phyloP scores from a whole-genome alignment of 2,329 filamentous ascomycete species.

The Diaporthe batatas region DNA sequence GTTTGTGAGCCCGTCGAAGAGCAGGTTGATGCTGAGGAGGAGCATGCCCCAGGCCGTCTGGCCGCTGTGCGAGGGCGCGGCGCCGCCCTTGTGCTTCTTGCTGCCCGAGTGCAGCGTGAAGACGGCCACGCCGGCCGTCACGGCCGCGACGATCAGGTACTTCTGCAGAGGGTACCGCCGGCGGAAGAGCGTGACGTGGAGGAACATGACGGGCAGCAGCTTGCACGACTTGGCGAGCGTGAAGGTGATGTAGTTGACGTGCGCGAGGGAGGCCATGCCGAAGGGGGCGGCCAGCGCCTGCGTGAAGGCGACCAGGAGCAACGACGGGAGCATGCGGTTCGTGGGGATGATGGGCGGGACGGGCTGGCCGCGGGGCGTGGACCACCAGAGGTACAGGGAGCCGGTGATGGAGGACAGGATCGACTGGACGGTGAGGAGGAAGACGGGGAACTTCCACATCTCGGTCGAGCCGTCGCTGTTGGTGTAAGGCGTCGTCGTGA shows the following conservation, averaged over 20 bases:
- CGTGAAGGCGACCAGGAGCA: slow-evolving; percentile 88
- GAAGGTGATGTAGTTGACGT: slow-evolving; percentile 98
- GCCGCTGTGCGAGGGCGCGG: slow-evolving; percentile 55
- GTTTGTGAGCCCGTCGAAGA: slow-evolving; percentile 97
- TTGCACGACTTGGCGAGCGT: slow-evolving; percentile 98
- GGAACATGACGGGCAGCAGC: slow-evolving; percentile 96
- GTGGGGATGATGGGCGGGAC: slow-evolving; percentile 82
- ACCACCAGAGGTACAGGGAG: slow-evolving; percentile 80
- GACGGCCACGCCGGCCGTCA: slow-evolving; percentile 92
- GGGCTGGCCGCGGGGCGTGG: slow-evolving; percentile 66
- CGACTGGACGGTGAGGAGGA: slow-evolving; percentile 96
- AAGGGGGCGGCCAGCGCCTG: slow-evolving; percentile 93
- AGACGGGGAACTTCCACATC: slow-evolving; percentile 92
- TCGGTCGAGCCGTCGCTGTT: slow-evolving; percentile 70
- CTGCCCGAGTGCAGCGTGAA: slow-evolving; percentile 86
- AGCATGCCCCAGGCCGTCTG: slow-evolving; percentile 84
- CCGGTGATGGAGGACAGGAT: slow-evolving; percentile 87
- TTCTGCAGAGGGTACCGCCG: slow-evolving; percentile 94
- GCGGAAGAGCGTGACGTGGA: slow-evolving; percentile 93
- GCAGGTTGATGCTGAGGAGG: slow-evolving; percentile 87
- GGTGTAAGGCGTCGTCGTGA: slow-evolving; percentile 92
- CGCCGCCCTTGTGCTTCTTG: slow-evolving; percentile 56
- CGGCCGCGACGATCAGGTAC: slow-evolving; percentile 91
- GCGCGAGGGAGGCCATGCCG: slow-evolving; percentile 90
- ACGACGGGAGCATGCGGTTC: slow-evolving; percentile 78